Evolutionary conservation across 257 asterid species (phyloP).

Genomic region (Linderniella brevidens): DNA sequence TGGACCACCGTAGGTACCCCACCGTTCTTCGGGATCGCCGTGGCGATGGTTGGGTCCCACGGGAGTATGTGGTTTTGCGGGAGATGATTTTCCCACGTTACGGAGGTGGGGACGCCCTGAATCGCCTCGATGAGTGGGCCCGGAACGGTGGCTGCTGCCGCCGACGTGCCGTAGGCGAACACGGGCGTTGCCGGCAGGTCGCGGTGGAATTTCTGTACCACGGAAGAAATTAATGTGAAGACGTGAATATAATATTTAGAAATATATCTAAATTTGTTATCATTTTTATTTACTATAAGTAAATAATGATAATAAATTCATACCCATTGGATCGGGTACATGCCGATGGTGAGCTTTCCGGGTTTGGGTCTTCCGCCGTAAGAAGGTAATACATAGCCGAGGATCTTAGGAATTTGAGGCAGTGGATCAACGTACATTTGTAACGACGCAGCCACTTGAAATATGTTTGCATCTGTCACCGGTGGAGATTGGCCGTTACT

Average conservation of each 20-base stretch:
- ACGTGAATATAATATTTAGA: too few species aligned
- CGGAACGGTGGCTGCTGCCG: constrained; percentile 47
- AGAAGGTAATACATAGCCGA: background rate
- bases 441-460: background rate
- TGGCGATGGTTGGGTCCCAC: constrained; percentile 75
- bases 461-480: background rate
- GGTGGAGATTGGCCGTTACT: background rate
- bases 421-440: constrained; percentile 1
- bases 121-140: constrained; percentile 87
- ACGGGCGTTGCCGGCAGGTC: constrained; percentile 55
- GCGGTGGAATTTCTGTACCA: constrained; percentile 60
- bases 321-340: constrained; percentile 3
- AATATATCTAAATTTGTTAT: too few species aligned
- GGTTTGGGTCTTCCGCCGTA: background rate
- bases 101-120: constrained; percentile 28
- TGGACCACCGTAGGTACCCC: constrained; percentile 86
- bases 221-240: too few species aligned
- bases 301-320: background rate
- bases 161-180: constrained; percentile 60
- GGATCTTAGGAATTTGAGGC: background rate
- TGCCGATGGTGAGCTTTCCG: constrained; percentile 4
- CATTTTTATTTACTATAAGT: too few species aligned
- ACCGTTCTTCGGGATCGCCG: constrained; percentile 27
- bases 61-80: constrained; percentile 74
- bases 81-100: constrained; percentile 57